Evolutionary conservation across 139 green algal genomes (phyloP).

Genomic region (Volvox africanus): DNA sequence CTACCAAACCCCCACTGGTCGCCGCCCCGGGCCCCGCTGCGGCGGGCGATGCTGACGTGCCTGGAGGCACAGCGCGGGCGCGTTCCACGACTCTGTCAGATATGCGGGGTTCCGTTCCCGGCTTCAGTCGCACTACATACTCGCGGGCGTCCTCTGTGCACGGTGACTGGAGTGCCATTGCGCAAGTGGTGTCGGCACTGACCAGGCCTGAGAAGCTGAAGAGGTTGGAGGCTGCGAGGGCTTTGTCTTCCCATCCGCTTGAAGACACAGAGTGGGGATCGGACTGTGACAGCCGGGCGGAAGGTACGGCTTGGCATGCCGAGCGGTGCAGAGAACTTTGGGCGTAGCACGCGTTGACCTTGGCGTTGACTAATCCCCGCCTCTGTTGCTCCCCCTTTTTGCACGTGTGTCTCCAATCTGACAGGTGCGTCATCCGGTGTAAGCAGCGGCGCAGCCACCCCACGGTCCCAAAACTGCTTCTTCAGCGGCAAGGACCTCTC

Average conservation of each 20-base stretch:
- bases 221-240: neutral
- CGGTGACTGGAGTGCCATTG: neutral
- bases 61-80: neutral
- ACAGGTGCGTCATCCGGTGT: neutral
- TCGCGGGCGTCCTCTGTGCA: neutral
- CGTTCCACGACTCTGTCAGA: neutral
- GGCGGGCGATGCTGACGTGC: neutral
- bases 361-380: no score
- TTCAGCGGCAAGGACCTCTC: no score
- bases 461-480: no score
- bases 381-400: no score
- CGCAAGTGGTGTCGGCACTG: neutral
- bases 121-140: conserved; percentile 15
- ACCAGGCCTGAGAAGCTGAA: neutral
- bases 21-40: neutral
- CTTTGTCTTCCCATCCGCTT: conserved; percentile 5
- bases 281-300: neutral
- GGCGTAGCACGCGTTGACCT: no score
- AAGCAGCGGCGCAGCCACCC: no score
- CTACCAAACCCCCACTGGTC: neutral
- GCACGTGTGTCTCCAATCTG: neutral
- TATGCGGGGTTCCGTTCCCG: neutral
- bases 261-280: neutral
- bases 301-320: neutral
- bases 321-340: no score